phyloP scores from a whole-genome alignment of 2,329 filamentous ascomycete species.

The Xylaria sp. region DNA sequence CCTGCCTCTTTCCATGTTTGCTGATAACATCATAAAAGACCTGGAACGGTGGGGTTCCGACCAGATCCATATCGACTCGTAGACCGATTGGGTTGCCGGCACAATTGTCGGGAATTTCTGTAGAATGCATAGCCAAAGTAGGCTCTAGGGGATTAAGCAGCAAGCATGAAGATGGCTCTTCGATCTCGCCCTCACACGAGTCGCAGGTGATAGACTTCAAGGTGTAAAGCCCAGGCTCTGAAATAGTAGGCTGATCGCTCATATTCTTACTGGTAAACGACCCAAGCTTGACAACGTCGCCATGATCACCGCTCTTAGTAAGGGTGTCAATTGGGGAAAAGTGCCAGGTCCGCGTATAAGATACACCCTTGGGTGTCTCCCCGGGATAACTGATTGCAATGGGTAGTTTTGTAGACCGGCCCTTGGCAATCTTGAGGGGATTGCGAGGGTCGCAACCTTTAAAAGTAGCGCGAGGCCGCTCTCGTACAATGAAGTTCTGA shows the following conservation, averaged over 20 bases:
- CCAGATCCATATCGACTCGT: slow-evolving; percentile 86
- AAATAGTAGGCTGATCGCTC: slow-evolving; percentile 73
- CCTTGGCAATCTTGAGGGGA: slow-evolving; percentile 85
- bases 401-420: slow-evolving; percentile 73
- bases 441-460: slow-evolving; percentile 80
- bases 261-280: slow-evolving; percentile 69
- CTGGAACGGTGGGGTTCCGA: slow-evolving; percentile 91
- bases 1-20: slow-evolving; percentile 64
- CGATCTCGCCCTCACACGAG: slow-evolving; percentile 85
- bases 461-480: slow-evolving; percentile 80
- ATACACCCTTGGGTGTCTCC: slow-evolving; percentile 66
- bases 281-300: slow-evolving; percentile 65
- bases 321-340: slow-evolving; percentile 81
- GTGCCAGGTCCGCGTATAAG: slow-evolving; percentile 80
- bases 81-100: slow-evolving; percentile 93
- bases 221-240: slow-evolving; percentile 85
- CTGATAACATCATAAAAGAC: slow-evolving; percentile 79
- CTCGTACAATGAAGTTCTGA: slow-evolving; percentile 85
- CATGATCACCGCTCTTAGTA: slow-evolving; percentile 75
- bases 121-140: slow-evolving; percentile 74
- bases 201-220: slow-evolving; percentile 81
- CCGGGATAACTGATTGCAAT: slow-evolving; percentile 74
- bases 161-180: slow-evolving; percentile 93
- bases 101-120: slow-evolving; percentile 93
- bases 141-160: slow-evolving; percentile 92